Evolutionary conservation across 495 filamentous ascomycete species (phyloP).

Genomic region (Podospora comata): DNA sequence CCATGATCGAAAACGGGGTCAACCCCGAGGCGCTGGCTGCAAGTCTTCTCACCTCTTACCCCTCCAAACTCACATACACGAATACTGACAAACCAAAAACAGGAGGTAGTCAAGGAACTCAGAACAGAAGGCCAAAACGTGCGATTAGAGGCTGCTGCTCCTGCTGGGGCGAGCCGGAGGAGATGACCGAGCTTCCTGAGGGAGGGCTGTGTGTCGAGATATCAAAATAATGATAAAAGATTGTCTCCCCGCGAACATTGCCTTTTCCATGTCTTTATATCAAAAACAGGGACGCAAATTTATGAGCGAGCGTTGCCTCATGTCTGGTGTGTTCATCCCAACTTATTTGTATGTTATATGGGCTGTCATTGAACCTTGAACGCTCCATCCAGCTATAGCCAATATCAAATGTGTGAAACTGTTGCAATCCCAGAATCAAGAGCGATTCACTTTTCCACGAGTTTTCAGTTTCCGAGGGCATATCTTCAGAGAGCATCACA

Average conservation of each 20-base stretch:
- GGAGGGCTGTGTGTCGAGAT: neutral
- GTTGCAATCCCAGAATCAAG: too few relatives aligned
- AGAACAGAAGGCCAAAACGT: conserved; percentile 15
- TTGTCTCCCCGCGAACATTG: neutral
- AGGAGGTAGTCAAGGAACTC: conserved; percentile 19
- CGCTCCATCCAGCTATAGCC: too few relatives aligned
- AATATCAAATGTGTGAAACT: too few relatives aligned
- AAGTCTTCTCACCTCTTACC: conserved; percentile 34
- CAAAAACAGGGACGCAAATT: too few relatives aligned
- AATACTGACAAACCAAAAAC: neutral
- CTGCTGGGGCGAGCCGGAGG: conserved; percentile 5
- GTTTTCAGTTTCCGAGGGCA: too few relatives aligned
- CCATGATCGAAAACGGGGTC: conserved; percentile 93
- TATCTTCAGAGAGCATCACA: too few relatives aligned
- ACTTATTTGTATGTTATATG: too few relatives aligned
- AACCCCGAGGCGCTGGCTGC: conserved; percentile 95
- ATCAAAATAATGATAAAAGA: neutral
- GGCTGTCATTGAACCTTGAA: too few relatives aligned
- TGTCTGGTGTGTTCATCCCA: too few relatives aligned
- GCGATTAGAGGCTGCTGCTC: conserved; percentile 14
- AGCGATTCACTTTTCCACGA: too few relatives aligned
- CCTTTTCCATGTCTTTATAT: neutral
- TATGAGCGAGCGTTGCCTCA: too few relatives aligned
- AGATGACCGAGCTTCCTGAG: neutral
- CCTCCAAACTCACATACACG: neutral